These are phyloP conservation scores for Sugiyamaella mastotermitis DNA, from an alignment of 805 yeast species.

Conservation along the genomic window DNA sequence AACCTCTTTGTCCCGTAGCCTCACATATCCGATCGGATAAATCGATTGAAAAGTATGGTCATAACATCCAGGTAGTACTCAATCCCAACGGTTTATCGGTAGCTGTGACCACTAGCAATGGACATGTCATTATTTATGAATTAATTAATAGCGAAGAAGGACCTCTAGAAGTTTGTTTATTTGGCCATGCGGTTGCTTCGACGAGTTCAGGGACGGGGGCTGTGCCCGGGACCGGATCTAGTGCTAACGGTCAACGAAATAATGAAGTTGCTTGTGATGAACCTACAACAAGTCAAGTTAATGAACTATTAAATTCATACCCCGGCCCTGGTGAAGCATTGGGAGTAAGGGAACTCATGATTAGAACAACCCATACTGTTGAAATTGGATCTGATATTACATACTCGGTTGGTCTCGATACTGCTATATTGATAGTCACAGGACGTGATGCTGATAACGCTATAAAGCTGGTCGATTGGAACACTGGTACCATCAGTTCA, in stretches of 20 bases:
- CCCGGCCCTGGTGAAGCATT: conserved; percentile 37
- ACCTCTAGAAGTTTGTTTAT: conserved; percentile 14
- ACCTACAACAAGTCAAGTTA: neutral
- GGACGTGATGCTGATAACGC: conserved; percentile 9
- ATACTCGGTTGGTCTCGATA: neutral
- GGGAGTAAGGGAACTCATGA: conserved; percentile 31
- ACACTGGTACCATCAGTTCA: conserved; percentile 19
- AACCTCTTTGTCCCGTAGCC: conserved; percentile 43
- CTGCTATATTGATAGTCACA: too few relatives aligned
- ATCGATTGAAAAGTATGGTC: conserved; percentile 44
- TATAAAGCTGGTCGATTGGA: conserved; percentile 13
- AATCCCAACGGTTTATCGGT: conserved; percentile 40
- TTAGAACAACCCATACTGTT: conserved; percentile 28
- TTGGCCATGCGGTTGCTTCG: conserved; percentile 5
- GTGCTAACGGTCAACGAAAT: neutral
- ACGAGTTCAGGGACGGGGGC: too few relatives aligned
- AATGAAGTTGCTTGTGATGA: neutral
- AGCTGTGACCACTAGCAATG: conserved; percentile 22
- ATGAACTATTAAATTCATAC: conserved; percentile 14
- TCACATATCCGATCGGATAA: conserved; percentile 40
- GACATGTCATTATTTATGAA: conserved; percentile 9
- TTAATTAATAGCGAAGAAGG: conserved; percentile 11
- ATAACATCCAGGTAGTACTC: conserved; percentile 35
- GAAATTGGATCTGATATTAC: neutral
- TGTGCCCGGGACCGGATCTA: neutral